Evolutionary conservation across 371 early-diverging fungal genomes (phyloP).

Genomic region (Globomyces sp.): DNA sequence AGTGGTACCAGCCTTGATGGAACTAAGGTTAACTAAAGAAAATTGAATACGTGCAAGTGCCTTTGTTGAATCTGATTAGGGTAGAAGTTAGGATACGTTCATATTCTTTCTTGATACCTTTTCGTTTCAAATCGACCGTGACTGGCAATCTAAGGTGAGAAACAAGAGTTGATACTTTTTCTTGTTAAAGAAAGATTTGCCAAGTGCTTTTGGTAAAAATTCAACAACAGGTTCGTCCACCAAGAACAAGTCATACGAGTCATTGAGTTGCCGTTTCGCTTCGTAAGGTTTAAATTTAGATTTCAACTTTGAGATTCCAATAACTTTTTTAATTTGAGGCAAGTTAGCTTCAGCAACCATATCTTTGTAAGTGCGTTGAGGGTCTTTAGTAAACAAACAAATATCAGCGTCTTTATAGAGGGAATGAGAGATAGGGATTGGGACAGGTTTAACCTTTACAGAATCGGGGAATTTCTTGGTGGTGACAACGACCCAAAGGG

Average conservation of each 20-base stretch:
- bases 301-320: conserved; percentile 76
- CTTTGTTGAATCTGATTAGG: conserved; percentile 68
- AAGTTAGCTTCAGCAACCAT: conserved; percentile 45
- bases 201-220: conserved; percentile 75
- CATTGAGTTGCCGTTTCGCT: conserved; percentile 68
- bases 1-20: conserved; percentile 72
- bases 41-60: conserved; percentile 56
- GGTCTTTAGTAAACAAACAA: conserved; percentile 84
- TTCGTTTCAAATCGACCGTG: conserved; percentile 67
- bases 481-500: conserved; percentile 55
- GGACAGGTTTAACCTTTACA: conserved; percentile 53
- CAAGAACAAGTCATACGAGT: conserved; percentile 77
- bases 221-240: conserved; percentile 77
- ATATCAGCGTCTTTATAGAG: conserved; percentile 57
- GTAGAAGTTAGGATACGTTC: conserved; percentile 70
- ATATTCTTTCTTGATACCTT: conserved; percentile 69
- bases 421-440: conserved; percentile 56
- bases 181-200: conserved; percentile 80
- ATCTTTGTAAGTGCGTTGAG: conserved; percentile 72
- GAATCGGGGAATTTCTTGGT: conserved; percentile 58
- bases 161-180: conserved; percentile 65
- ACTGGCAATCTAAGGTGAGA: conserved; percentile 59
- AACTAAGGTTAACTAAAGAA: conserved; percentile 14
- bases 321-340: conserved; percentile 44
- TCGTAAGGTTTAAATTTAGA: conserved; percentile 74